Conservation (phyloP, 768 basidiomycete species). For the Lactifluus rugatus region DNA sequence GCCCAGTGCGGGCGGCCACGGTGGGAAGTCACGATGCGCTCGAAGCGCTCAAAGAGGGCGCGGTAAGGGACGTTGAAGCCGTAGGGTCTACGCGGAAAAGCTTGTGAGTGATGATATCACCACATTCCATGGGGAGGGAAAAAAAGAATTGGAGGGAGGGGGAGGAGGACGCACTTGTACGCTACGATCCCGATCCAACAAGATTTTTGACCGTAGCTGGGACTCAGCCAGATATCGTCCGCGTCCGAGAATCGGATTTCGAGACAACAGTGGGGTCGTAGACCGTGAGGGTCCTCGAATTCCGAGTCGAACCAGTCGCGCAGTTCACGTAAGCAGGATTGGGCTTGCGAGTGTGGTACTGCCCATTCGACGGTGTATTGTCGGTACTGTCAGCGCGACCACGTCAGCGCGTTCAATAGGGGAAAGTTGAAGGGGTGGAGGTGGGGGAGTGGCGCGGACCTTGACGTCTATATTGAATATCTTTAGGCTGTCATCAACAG, state of each 20-base stretch:
- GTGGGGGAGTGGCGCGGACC: conserved; percentile 35
- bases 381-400: conserved; percentile 45
- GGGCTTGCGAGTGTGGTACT: conserved; percentile 61
- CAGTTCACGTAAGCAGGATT: conserved; percentile 61
- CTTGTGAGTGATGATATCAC: not conserved
- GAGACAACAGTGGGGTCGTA: conserved; percentile 85
- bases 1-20: conserved; percentile 94
- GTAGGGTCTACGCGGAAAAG: conserved; percentile 54
- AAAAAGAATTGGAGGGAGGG: too few species aligned
- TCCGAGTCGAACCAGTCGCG: conserved; percentile 63
- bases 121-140: too few species aligned
- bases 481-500: conserved; percentile 67
- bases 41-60: conserved; percentile 65
- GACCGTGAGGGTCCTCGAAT: conserved; percentile 53
- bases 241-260: conserved; percentile 82
- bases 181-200: conserved; percentile 98
- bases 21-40: conserved; percentile 55
- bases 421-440: too few species aligned
- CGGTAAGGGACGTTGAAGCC: conserved; percentile 76
- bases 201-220: conserved; percentile 65
- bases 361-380: conserved; percentile 97
- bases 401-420: not conserved
- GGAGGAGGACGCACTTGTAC: conserved; percentile 60
- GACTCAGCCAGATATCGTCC: conserved; percentile 94
- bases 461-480: conserved; percentile 93